These are phyloP conservation scores for Fraxinus xanthoxyloides DNA, from an alignment of 305 asterid genomes.

Conservation along the genomic window DNA sequence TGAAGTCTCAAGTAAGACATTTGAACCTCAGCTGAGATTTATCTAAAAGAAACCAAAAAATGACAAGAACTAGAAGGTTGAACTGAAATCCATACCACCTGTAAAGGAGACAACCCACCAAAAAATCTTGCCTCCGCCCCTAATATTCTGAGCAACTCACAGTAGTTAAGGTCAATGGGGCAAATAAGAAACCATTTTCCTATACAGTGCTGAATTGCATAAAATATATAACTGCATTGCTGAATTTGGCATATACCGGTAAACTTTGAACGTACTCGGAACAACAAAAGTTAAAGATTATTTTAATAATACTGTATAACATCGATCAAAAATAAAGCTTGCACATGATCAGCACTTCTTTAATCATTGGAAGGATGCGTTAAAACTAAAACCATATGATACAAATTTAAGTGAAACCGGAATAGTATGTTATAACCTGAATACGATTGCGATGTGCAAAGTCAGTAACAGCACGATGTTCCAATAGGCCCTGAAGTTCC, in stretches of 20 bases:
- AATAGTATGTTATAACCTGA: conserved; percentile 45
- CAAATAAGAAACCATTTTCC: conserved; percentile 15
- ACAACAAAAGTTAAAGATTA: conserved; percentile 13
- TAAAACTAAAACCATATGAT: not conserved
- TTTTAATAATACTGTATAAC: conserved; percentile 11
- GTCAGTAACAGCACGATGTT: conserved; percentile 89
- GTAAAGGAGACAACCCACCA: not conserved
- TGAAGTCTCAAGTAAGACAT: conserved; percentile 1
- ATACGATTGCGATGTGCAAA: conserved; percentile 93
- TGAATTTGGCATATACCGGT: not conserved
- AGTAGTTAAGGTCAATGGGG: conserved; percentile 2
- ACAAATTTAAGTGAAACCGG: not conserved
- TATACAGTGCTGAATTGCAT: conserved; percentile 17
- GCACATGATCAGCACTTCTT: not conserved
- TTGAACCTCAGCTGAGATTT: conserved; percentile 12
- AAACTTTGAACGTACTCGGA: conserved; percentile 2
- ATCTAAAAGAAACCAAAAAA: conserved; percentile 15
- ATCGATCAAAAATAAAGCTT: conserved; percentile 8
- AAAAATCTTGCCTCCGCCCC: conserved; percentile 6
- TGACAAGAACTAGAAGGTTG: not conserved
- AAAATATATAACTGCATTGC: not conserved
- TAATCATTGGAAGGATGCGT: not conserved
- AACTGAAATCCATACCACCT: not conserved
- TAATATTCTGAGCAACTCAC: conserved; percentile 11
- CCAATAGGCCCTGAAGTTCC: conserved; percentile 78